Conservation (phyloP, 495 filamentous ascomycete species). For the Trichoderma asperelloides region DNA sequence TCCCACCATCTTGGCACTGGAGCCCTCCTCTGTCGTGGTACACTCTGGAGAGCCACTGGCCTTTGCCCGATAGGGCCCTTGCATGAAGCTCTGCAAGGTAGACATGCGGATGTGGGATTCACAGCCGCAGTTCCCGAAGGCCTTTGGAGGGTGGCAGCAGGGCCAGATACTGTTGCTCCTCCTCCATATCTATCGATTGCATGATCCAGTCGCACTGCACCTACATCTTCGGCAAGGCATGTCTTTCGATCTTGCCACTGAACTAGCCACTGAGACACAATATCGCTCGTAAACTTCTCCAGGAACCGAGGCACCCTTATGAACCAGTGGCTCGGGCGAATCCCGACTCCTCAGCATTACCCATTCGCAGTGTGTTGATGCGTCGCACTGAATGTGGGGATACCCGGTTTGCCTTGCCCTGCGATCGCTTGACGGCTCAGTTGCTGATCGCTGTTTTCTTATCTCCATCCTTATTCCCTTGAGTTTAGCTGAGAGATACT, state of each 20-base stretch:
- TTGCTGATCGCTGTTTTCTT: neutral
- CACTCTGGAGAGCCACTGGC: neutral
- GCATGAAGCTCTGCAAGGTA: neutral
- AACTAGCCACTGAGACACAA: neutral
- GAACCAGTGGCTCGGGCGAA: neutral
- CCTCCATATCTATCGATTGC: neutral
- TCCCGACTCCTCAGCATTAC: neutral
- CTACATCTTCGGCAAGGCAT: neutral
- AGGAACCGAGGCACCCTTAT: neutral
- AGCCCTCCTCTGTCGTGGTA: neutral
- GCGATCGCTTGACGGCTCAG: constrained; percentile 4
- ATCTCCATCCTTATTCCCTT: neutral
- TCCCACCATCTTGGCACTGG: neutral
- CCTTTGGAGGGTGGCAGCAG: neutral
- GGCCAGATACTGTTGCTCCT: neutral
- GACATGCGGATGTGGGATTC: neutral
- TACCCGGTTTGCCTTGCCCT: neutral
- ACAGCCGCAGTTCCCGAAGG: constrained; percentile 5
- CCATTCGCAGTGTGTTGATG: neutral
- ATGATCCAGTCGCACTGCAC: neutral
- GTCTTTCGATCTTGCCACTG: neutral
- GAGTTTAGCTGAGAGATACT: neutral
- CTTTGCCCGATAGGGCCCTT: neutral
- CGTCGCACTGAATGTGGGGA: neutral
- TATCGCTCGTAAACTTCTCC: neutral